Evolutionary conservation across 257 asterid genomes (phyloP), one percentile per base, ranked within the genome.

Genomic region (Solanum virginianum): DNA sequence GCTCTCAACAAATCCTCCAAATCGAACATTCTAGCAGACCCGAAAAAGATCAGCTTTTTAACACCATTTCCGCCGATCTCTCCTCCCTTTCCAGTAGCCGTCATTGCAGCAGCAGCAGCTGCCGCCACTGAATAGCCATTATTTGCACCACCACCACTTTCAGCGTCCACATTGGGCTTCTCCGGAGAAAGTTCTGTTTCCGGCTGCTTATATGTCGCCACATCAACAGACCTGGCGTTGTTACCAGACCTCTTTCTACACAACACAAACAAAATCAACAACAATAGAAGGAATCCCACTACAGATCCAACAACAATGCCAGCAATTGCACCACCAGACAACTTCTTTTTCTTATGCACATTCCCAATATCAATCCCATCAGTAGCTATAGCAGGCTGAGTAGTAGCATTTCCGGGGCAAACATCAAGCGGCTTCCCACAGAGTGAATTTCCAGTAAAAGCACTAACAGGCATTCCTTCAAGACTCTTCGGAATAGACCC

Each of bases 321-420:
- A 15, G 96, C 98, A 84, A 94, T 91, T 49, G 95, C 96, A 60
- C 97, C 98, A n/a, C 94, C 94, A 11, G 98, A 92, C 53, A 94
- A 84, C 86, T 88, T 87, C 81, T 83, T 88, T 56, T 82, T 88
- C 72, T 72, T 69, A 39, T 72, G 63, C 77, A 1, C 43, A 60
- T 86, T 53, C 53, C 82, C 88, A 26, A 68, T 85, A 1, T 75
- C 80, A 39, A 20, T 54, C 32, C 84, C 86, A 6, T 9, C 91
- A 4, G 87, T 83, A 8, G 93, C 83, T 10, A 88, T 55, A 62
- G 91, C 83, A 12, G 90, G 84, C n/a, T 92, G 89, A n/a, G 89
- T 20, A n/a, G 89, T 17, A 8, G 39, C 92, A 54, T 86, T 91
- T 7, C 87, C 87, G 16, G 45, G 81, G 17, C 98, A 95, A 36